These are phyloP conservation scores for Ophiostoma fasciatum DNA, from an alignment of 2,329 filamentous ascomycete species.

Conservation along the genomic window DNA sequence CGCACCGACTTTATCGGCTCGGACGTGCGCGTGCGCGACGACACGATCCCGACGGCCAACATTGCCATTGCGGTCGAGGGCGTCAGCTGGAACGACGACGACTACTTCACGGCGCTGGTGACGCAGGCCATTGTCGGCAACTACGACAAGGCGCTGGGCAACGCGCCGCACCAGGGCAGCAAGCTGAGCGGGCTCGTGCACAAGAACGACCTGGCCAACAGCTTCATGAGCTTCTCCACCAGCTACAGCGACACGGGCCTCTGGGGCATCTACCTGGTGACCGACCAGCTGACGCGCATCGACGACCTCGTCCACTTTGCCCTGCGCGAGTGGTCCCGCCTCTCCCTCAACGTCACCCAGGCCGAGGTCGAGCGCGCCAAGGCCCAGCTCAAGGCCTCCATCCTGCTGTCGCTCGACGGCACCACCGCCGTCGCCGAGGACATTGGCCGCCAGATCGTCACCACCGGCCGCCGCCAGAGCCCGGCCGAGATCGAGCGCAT, in stretches of 20 bases:
- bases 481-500: slow-evolving; percentile 90
- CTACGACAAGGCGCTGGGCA: slow-evolving; percentile 98
- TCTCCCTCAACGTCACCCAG: slow-evolving; percentile 74
- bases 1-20: slow-evolving; percentile 94
- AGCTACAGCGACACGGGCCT: slow-evolving; percentile 99
- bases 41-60: slow-evolving; percentile 91
- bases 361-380: slow-evolving; percentile 97
- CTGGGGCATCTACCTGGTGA: slow-evolving; percentile 98
- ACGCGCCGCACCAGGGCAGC: slow-evolving; percentile 92
- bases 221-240: slow-evolving; percentile 99
- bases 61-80: slow-evolving; percentile 97
- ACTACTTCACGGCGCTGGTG: slow-evolving; percentile 97
- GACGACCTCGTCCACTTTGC: slow-evolving; percentile 98
- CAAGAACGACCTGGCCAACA: slow-evolving; percentile 92
- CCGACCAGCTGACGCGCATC: slow-evolving; percentile 71
- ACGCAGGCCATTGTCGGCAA: slow-evolving; percentile 98
- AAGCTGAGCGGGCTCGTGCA: slow-evolving; percentile 92
- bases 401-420: slow-evolving; percentile 91
- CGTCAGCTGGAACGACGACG: slow-evolving; percentile 98
- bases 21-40: slow-evolving; percentile 88
- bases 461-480: slow-evolving; percentile 80
- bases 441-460: slow-evolving; percentile 96
- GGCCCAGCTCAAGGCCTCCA: slow-evolving; percentile 96
- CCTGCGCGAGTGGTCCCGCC: slow-evolving; percentile 93
- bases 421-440: slow-evolving; percentile 96